Evolutionary conservation across 192 early-diverging fungal species (phyloP), one percentile per base, ranked within the genome.

Genomic region (Chytriomyces sp.): DNA sequence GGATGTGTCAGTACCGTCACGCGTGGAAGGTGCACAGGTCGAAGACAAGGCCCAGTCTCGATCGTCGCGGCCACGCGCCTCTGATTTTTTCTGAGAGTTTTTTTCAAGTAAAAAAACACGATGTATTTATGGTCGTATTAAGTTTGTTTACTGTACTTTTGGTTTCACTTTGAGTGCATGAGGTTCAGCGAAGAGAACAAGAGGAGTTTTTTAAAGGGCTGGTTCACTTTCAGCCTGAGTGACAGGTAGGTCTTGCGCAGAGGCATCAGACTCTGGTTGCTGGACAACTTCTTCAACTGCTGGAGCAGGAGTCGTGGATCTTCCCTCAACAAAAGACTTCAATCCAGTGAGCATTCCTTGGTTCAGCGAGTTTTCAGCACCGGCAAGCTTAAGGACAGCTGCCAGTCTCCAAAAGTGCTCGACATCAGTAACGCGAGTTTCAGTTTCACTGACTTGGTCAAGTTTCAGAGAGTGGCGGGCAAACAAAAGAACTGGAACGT

Each of bases 1-100:
- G 8, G 24, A n/a, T n/a, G 69, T 50, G 8, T 16, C 18, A 59
- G 13, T 24, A 3, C 8, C 50, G 24, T 47, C 5, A 13, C 28
- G 48, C 13, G n/a, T 13, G 13, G 16, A 16, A 4, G n/a, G 18
- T n/a, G 13, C 1, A 18, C 64, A 13, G 13, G 64, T 64, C 3
- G 67, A 49, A 44, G 35, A 49, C 67, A n/a, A 44, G 47, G n/a
- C 26, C 16, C 18, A 16, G 26, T 49, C n/a, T 11, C 11, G 67
- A 48, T 13, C 11, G 43, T 83, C 84, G 78, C 5, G 5, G 24
- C 24, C 26, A 53, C 53, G 48, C 47, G 66, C 65, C 7, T 80
- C 67, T 76, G 24, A 63, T 62, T 53, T 80, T 57, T 63, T 59
- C 72, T 78, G 35, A 75, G 35, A 35, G 35, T 35, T 35, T 35